phyloP scores from a whole-genome alignment of 73 alveolate species.

The Tetrahymena thermophila region DNA sequence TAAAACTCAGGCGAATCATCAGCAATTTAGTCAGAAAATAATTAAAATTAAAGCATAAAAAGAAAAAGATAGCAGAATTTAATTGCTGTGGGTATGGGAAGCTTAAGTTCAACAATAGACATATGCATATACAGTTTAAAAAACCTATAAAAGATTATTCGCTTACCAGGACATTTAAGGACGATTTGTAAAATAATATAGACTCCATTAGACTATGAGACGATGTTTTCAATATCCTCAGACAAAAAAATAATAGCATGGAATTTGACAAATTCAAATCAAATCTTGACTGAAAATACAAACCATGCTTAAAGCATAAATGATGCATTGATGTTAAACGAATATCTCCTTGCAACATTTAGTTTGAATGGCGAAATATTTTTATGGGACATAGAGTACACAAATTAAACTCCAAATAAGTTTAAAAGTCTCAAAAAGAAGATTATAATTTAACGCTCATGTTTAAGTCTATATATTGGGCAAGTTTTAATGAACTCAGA shows the following conservation, averaged over 20 bases:
- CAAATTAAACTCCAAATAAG: neutral
- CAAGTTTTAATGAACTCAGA: neutral
- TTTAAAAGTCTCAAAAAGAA: neutral
- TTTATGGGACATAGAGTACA: neutral
- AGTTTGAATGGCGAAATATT: neutral
- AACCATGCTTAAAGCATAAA: neutral
- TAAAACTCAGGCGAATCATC: neutral
- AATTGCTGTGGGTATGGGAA: neutral
- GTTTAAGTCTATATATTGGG: neutral
- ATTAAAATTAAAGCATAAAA: neutral
- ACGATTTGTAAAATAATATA: neutral
- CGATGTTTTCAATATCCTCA: neutral
- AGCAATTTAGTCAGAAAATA: too few relatives aligned
- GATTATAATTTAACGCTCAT: neutral
- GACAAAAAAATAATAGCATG: neutral
- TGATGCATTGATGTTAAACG: neutral
- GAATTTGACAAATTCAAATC: neutral
- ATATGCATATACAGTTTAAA: neutral
- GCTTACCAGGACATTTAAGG: neutral
- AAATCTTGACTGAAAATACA: neutral
- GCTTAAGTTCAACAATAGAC: neutral
- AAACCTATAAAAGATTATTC: neutral
- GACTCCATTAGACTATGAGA: neutral
- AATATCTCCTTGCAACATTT: neutral
- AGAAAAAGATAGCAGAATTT: neutral